Evolutionary conservation across 257 asterid species (phyloP).

Genomic region (Sherardia arvensis): DNA sequence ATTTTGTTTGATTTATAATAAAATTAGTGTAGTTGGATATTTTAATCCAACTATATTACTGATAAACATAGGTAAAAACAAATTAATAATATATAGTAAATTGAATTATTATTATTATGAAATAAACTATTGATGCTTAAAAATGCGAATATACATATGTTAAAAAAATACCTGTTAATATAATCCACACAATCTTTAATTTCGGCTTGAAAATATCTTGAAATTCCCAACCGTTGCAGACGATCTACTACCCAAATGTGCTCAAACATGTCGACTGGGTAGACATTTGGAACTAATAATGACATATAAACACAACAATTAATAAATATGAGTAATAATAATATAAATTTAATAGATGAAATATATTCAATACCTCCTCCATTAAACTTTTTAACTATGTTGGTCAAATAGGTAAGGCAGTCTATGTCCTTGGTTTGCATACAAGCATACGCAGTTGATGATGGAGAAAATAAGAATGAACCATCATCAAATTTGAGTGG

Average conservation of each 20-base stretch:
- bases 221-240: conserved; percentile 67
- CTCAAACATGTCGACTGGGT: conserved; percentile 93
- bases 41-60: neutral
- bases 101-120: too few species aligned
- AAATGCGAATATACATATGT: neutral
- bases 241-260: conserved; percentile 80
- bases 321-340: neutral
- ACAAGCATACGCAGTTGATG: conserved; percentile 84
- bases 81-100: too few species aligned
- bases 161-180: conserved; percentile 38
- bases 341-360: neutral
- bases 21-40: neutral
- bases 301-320: neutral
- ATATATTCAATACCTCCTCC: conserved; percentile 59
- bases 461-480: conserved; percentile 84
- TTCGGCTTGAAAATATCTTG: conserved; percentile 49
- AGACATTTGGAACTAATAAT: conserved; percentile 63
- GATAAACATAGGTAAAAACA: too few species aligned
- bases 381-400: conserved; percentile 39
- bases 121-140: too few species aligned
- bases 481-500: conserved; percentile 57
- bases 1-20: too few species aligned
- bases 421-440: conserved; percentile 58
- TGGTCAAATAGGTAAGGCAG: conserved; percentile 51
- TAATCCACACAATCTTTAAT: conserved; percentile 56